These are phyloP conservation scores for Cytospora piceae DNA, from an alignment of 2,329 filamentous ascomycete species.

Conservation along the genomic window DNA sequence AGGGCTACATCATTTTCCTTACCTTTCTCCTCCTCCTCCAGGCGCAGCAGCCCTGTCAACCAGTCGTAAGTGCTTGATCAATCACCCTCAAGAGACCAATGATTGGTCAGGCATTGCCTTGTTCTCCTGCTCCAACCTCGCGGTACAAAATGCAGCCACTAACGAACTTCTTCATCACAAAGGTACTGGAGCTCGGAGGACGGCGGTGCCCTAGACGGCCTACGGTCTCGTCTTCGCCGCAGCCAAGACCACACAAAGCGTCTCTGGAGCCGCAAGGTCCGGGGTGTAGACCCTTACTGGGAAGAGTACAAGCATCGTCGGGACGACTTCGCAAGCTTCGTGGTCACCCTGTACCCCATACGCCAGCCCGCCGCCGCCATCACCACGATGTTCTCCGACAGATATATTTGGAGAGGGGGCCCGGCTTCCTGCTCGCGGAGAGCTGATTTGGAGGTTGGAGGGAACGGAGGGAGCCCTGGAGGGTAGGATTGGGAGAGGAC, in stretches of 20 bases:
- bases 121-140: too few relatives aligned
- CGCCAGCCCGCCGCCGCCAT: neutral
- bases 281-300: neutral
- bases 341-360: neutral
- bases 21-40: neutral
- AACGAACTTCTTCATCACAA: neutral
- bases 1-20: neutral
- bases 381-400: neutral
- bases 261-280: neutral
- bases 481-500: neutral
- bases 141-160: neutral
- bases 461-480: too few relatives aligned
- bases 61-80: neutral
- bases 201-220: neutral
- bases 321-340: neutral
- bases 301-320: neutral
- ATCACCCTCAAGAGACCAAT: neutral
- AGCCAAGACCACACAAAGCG: neutral
- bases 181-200: neutral
- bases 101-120: too few relatives aligned
- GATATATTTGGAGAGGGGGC: neutral
- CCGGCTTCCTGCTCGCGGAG: neutral
- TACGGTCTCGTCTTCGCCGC: neutral
- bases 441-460: neutral
- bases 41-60: neutral